phyloP scores from a whole-genome alignment of 2,329 filamentous ascomycete species.

The Ascosphaera acerosa region DNA sequence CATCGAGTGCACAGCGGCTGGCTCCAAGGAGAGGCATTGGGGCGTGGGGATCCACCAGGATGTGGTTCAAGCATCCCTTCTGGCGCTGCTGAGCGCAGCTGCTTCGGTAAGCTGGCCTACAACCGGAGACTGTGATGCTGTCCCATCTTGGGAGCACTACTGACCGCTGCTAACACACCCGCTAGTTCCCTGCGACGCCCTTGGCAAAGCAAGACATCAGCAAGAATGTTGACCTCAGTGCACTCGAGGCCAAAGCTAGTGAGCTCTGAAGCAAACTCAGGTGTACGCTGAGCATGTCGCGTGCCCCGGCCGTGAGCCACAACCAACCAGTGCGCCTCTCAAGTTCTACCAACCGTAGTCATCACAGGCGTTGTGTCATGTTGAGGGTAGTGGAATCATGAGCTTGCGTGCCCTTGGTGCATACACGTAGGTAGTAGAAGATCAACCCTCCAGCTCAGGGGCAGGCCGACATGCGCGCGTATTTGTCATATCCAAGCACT shows the following conservation, averaged over 20 bases:
- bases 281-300: too few relatives aligned
- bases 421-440: too few relatives aligned
- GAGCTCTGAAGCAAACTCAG: too few relatives aligned
- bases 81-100: constrained; percentile 63
- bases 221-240: constrained; percentile 8
- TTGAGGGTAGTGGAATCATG: too few relatives aligned
- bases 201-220: constrained; percentile 42
- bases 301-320: too few relatives aligned
- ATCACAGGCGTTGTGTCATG: too few relatives aligned
- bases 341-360: too few relatives aligned
- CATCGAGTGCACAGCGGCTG: constrained; percentile 57
- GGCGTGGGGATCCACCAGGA: constrained; percentile 82
- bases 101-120: constrained; percentile 41
- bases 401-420: too few relatives aligned
- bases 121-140: not conserved
- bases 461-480: too few relatives aligned
- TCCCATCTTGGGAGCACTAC: constrained; percentile 2
- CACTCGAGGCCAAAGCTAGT: constrained; percentile 5
- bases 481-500: too few relatives aligned
- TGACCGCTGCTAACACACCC: not conserved
- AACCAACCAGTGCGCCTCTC: too few relatives aligned
- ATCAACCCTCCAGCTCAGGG: too few relatives aligned
- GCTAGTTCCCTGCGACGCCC: constrained; percentile 45
- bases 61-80: constrained; percentile 69
- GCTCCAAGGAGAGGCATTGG: constrained; percentile 51